Evolutionary conservation across 73 alveolate species (phyloP).

Genomic region (Paramecium caudatum): DNA sequence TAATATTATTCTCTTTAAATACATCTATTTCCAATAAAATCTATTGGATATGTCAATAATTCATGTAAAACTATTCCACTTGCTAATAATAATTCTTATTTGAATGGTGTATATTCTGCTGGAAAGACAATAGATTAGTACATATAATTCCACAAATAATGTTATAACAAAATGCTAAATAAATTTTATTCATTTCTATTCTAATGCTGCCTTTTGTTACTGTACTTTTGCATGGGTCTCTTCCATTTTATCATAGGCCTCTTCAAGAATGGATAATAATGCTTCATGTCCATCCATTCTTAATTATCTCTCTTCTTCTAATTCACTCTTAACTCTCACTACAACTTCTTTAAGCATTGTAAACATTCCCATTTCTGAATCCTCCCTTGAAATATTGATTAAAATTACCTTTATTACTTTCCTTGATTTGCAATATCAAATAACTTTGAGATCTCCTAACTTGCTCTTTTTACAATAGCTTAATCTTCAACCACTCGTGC

Average conservation of each 20-base stretch:
- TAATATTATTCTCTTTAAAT: conserved; percentile 19
- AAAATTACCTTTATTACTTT: conserved; percentile 20
- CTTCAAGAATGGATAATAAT: conserved; percentile 36
- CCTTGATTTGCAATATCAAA: background rate
- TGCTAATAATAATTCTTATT: conserved; percentile 19
- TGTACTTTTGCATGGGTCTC: conserved; percentile 39
- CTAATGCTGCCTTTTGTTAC: conserved; percentile 19
- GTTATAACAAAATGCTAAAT: too few species aligned
- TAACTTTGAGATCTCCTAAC: conserved; percentile 23
- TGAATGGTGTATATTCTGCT: conserved; percentile 31
- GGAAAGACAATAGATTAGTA: conserved; percentile 34
- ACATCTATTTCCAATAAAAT: conserved; percentile 19
- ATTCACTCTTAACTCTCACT: conserved; percentile 39
- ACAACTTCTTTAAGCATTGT: conserved; percentile 56
- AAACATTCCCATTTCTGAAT: conserved; percentile 41
- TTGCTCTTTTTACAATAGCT: conserved; percentile 22
- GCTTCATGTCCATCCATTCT: conserved; percentile 68
- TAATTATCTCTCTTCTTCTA: conserved; percentile 53
- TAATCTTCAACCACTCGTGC: conserved; percentile 44
- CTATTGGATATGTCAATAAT: conserved; percentile 25
- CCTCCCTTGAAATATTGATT: conserved; percentile 23
- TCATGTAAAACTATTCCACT: background rate
- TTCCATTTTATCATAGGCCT: conserved; percentile 58
- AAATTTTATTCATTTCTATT: conserved; percentile 18
- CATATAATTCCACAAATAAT: too few species aligned